These are phyloP conservation scores for Sphaerulina musiva DNA, from an alignment of 2,329 filamentous ascomycete species.

Conservation along the genomic window DNA sequence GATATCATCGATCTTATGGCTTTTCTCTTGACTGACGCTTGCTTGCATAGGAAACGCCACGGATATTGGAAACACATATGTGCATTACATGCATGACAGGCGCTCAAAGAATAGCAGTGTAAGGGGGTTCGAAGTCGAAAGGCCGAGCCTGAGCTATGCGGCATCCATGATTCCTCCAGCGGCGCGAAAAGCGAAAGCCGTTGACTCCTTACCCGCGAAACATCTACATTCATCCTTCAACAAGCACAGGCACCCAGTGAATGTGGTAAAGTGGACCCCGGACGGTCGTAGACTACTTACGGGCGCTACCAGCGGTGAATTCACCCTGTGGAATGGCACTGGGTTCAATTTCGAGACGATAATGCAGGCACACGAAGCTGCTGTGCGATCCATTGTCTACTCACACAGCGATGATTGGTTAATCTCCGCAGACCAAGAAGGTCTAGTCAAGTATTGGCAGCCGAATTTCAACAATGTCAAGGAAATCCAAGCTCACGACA, in stretches of 20 bases:
- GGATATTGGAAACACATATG: constrained; percentile 33
- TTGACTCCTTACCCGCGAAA: constrained; percentile 85
- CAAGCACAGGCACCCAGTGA: constrained; percentile 96
- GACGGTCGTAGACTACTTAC: constrained; percentile 88
- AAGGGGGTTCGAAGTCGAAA: constrained; percentile 67
- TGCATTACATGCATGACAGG: constrained; percentile 81
- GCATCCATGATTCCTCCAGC: constrained; percentile 85
- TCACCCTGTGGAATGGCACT: constrained; percentile 97
- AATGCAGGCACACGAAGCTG: constrained; percentile 91
- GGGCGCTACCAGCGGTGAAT: constrained; percentile 92
- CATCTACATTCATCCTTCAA: constrained; percentile 97
- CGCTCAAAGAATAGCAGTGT: constrained; percentile 67
- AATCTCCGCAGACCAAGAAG: constrained; percentile 89
- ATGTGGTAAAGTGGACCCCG: constrained; percentile 94
- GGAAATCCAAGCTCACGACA: constrained; percentile 81
- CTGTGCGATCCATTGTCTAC: constrained; percentile 76
- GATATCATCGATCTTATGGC: background rate
- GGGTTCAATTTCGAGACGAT: constrained; percentile 99
- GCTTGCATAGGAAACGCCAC: constrained; percentile 29
- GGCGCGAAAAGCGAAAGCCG: constrained; percentile 65
- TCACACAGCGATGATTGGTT: constrained; percentile 97
- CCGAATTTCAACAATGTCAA: constrained; percentile 99
- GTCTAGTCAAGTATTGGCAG: constrained; percentile 96
- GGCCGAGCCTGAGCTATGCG: constrained; percentile 83
- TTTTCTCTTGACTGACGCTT: constrained; percentile 7